Base-by-base conservation (phyloP, 805 yeast species). In the Candida anglica region DNA sequence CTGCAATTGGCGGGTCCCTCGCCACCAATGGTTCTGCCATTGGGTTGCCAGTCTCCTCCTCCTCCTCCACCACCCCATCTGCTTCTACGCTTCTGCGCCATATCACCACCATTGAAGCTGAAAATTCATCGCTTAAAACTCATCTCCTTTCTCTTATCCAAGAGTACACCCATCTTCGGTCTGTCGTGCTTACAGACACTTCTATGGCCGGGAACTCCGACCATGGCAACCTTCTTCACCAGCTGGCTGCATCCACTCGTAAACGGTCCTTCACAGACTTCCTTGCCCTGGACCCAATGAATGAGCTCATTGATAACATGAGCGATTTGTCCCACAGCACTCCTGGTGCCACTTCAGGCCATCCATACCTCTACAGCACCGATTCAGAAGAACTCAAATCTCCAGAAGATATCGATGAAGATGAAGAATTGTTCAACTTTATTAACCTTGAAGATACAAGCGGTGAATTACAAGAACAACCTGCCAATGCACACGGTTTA, bases 111-210 rank as follows among this genome's bases (percentile, higher is more conserved):
- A 46, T 63, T 13, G 60, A 56, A 23, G 37, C 44, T 14, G 71
- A 66, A 38, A 66, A 66, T 40, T 41, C 48, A 32, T 52, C 53
- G 19, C 53, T 66, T 31, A 66, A 66, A 33, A 40, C 55, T 7
- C 53, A 56, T 32, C 45, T 66, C 21, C 50, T 66, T 26, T 46
- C 54, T 27, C 50, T 66, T 32, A 64, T 66, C 19, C 62, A 63
- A 35, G 71, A 66, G 38, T 66, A 66, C 43, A 63, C 63, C 38
- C 47, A 57, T 27, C 48, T 66, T 39, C 55, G 55, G 37, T 49
- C 48, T 29, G 47, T 50, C 42, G 65, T 64, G 36, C 45, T 51
- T 27, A 44, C 46, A 28, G 32, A 46, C 18, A 28, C 19, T 19
- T 27, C 30, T 13, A 19, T 14, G 3, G 23, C 29, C 28, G 15